These are phyloP conservation scores for Crithidia bombi DNA, from an alignment of 208 protist species.

Conservation along the genomic window DNA sequence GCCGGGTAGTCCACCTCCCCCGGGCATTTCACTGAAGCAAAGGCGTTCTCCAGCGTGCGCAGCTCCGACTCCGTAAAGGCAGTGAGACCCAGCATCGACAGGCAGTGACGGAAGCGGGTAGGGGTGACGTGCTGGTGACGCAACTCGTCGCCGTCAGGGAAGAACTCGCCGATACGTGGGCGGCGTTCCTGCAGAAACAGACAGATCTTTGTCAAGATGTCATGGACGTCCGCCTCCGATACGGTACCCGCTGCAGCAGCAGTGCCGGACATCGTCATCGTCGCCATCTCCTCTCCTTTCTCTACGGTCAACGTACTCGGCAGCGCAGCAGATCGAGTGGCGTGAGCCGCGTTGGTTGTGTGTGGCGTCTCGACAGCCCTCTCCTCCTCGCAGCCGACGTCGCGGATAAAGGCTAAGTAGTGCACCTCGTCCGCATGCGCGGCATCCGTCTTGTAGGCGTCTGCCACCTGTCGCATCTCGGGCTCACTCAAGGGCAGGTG, in stretches of 20 bases:
- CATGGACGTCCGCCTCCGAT: constrained; percentile 45
- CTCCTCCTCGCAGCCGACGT: constrained; percentile 60
- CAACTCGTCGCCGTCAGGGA: constrained; percentile 86
- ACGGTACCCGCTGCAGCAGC: constrained; percentile 2
- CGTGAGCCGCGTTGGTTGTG: background rate
- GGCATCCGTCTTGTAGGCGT: constrained; percentile 54
- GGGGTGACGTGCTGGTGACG: constrained; percentile 77
- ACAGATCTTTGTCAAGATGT: constrained; percentile 56
- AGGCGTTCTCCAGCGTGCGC: constrained; percentile 56
- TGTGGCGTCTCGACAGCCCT: background rate
- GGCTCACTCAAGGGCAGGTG: constrained; percentile 50
- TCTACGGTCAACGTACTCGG: too few relatives aligned
- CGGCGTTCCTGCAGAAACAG: constrained; percentile 76
- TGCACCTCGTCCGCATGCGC: constrained; percentile 39
- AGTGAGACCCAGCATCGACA: constrained; percentile 74
- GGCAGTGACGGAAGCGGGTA: constrained; percentile 77
- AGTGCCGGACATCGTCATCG: background rate
- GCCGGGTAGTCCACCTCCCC: constrained; percentile 72
- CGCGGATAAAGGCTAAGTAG: constrained; percentile 75
- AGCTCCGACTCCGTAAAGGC: constrained; percentile 59
- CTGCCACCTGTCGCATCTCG: constrained; percentile 46
- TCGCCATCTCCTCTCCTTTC: background rate
- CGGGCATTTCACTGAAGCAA: constrained; percentile 37
- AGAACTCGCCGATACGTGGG: constrained; percentile 75
- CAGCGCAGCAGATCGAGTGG: too few relatives aligned